Evolutionary conservation across 2,329 filamentous ascomycete genomes (phyloP).

Genomic region (Calonectria henricotiae): DNA sequence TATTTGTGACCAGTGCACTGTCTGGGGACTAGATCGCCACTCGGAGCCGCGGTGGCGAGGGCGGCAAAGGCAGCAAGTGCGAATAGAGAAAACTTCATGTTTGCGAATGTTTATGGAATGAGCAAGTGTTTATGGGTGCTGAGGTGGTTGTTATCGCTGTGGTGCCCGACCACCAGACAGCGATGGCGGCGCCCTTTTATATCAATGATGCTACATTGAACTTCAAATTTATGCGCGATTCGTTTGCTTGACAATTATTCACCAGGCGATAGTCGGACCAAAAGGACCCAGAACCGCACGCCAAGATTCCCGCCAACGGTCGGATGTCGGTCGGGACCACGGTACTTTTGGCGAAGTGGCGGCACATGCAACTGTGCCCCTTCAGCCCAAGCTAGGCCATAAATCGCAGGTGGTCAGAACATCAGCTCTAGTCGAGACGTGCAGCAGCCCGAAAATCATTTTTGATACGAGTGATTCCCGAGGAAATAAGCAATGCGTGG

Average conservation of each 20-base stretch:
- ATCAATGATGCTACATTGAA: background rate
- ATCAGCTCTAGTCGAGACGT: background rate
- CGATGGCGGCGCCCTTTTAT: background rate
- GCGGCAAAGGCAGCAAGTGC: background rate
- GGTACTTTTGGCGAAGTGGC: conserved; percentile 16
- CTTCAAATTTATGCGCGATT: conserved; percentile 1
- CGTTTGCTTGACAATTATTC: background rate
- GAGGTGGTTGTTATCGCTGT: background rate
- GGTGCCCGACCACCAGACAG: background rate
- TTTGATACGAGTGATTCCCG: background rate
- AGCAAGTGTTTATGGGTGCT: background rate
- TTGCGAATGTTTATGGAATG: background rate
- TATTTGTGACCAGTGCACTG: conserved; percentile 16
- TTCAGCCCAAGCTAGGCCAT: conserved; percentile 21
- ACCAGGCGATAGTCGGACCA: no score
- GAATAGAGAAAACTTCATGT: conserved; percentile 18
- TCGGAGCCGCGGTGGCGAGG: background rate
- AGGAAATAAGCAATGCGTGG: background rate
- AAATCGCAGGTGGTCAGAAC: conserved; percentile 8
- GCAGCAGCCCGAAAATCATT: background rate
- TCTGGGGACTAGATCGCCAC: background rate
- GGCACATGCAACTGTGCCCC: conserved; percentile 13
- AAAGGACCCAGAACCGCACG: background rate
- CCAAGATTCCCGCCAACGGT: conserved; percentile 9
- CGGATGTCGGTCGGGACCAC: conserved; percentile 5